Base-by-base conservation (phyloP, 2,329 filamentous ascomycete genomes). In the Furcasterigmium furcatum region DNA sequence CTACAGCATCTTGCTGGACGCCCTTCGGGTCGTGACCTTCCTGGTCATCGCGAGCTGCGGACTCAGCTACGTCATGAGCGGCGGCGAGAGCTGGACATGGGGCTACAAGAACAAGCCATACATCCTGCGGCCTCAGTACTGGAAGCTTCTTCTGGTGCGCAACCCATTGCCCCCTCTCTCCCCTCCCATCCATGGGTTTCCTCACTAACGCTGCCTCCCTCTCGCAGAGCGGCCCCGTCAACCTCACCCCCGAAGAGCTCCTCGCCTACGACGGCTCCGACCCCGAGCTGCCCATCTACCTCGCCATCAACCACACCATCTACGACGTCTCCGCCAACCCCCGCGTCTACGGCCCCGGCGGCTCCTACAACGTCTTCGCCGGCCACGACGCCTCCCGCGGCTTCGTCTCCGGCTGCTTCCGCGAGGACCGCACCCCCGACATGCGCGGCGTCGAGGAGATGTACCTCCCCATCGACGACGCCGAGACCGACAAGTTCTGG, bases 321-420 rank as follows among this genome's bases (percentile, higher is more conserved):
- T 94, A 87, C 76, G 89, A 95, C 66, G 89, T 95, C 34, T 80
- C 80, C n/a, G 68, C 76, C 24, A 84, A 83, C 44, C 74, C 80
- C 55, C 66, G 77, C 64, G 72, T 87, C 67, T 94, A 94, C 71
- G 88, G 88, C 1, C 85, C 91, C 0, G 91, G 90, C 22, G 94
- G 91, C 5, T 83, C 82, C 30, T 99, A 99, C 74, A 77, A 84
- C 58, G 85, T 87, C 69, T 96, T 99, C 65, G 82, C 91, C 0
- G 94, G 92, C 49, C 77, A 78, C 51, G 94, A 99, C 67, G 91
- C 92, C 27, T 83, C 87, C 13, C 85, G 94, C 41, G 90, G 85
- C 18, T 99, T 91, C 66, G 84, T 99, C 9, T 97, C 94, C 3
- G 90, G 89, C 16, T 99, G 94, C 66, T 99, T 99, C 70, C 72